These are phyloP conservation scores for Miscanthus lutarioriparius DNA, from an alignment of 176 grass and related monocot genomes.

Conservation along the genomic window DNA sequence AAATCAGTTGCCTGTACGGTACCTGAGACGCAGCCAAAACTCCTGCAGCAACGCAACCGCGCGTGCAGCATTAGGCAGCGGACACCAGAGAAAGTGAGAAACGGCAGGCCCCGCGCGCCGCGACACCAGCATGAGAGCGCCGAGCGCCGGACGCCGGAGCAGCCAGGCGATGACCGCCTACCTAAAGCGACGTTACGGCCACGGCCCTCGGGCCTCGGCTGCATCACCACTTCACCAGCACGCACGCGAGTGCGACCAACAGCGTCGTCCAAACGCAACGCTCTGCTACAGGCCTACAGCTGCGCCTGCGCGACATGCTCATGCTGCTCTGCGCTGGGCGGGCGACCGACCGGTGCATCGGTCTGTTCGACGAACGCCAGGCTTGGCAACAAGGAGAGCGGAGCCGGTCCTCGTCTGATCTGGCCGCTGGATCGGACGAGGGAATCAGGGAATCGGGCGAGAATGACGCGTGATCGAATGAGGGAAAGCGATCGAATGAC, in stretches of 20 bases:
- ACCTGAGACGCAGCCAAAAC: too few relatives aligned
- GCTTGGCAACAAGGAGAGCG: background rate
- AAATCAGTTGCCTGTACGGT: too few relatives aligned
- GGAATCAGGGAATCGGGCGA: too few relatives aligned
- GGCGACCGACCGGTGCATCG: background rate
- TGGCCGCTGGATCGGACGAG: background rate
- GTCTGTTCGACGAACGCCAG: background rate
- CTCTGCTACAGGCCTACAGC: background rate
- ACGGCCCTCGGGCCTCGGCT: background rate
- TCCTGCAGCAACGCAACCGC: too few relatives aligned
- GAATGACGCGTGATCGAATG: background rate
- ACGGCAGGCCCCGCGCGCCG: too few relatives aligned
- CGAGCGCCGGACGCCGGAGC: background rate
- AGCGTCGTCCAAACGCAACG: background rate
- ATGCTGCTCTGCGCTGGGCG: background rate
- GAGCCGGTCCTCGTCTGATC: too few relatives aligned
- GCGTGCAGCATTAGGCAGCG: too few relatives aligned
- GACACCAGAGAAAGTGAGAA: too few relatives aligned
- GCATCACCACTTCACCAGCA: background rate
- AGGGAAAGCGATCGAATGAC: background rate
- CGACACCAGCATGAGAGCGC: too few relatives aligned
- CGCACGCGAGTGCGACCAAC: background rate
- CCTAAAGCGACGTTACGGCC: slow-evolving; percentile 30
- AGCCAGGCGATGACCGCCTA: background rate
- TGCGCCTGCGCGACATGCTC: background rate